phyloP scores from a whole-genome alignment of 371 early-diverging fungal species.

The Sporodiniella umbellata region DNA sequence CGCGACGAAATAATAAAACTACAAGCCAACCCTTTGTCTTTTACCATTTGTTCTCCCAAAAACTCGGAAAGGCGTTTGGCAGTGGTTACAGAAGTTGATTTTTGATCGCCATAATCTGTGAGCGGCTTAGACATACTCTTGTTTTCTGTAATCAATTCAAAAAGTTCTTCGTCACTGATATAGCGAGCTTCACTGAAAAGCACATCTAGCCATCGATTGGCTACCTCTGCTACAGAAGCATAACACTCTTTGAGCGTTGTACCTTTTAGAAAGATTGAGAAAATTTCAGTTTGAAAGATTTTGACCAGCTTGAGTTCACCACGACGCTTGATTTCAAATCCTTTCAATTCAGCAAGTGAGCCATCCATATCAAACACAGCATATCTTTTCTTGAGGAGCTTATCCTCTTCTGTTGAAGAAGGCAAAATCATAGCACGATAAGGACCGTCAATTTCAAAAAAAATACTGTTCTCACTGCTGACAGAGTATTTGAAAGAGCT shows the following conservation, averaged over 20 bases:
- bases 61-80: conserved; percentile 98
- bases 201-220: conserved; percentile 97
- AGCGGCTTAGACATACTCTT: conserved; percentile 96
- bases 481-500: conserved; percentile 66
- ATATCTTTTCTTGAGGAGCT: conserved; percentile 97
- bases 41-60: conserved; percentile 97
- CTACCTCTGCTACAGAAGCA: conserved; percentile 81
- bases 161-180: conserved; percentile 88
- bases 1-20: conserved; percentile 93
- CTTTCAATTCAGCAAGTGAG: conserved; percentile 97
- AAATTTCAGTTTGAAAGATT: conserved; percentile 96
- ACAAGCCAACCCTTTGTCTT: conserved; percentile 96
- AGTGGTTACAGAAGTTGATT: conserved; percentile 95
- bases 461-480: conserved; percentile 93
- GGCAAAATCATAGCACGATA: conserved; percentile 99
- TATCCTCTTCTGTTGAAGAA: conserved; percentile 95
- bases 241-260: conserved; percentile 91
- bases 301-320: conserved; percentile 99
- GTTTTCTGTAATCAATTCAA: conserved; percentile 98
- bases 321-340: conserved; percentile 99
- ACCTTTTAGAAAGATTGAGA: conserved; percentile 92
- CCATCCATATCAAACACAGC: conserved; percentile 98
- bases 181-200: conserved; percentile 84
- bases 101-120: conserved; percentile 91
- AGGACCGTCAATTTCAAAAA: conserved; percentile 99